A percentile compares a stretch with the other conserved stretches of the same genome.
Conservation (phyloP, 106 monocot genomes). For the Phalaenopsis aphrodite region DNA sequence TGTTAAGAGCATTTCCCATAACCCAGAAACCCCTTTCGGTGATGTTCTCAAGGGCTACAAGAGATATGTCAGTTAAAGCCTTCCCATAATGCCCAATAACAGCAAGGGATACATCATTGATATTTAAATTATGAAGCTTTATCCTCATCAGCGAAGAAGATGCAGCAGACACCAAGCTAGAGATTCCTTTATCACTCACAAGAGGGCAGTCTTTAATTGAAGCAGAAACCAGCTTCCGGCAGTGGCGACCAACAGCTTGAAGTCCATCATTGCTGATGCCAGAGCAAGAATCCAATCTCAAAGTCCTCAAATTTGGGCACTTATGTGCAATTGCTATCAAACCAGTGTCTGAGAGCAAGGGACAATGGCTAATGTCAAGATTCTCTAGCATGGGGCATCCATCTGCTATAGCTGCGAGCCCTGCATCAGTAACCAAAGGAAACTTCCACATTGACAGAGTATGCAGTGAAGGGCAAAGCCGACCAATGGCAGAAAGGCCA, state of each 20-base stretch:
- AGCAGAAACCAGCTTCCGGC: conserved; percentile 41
- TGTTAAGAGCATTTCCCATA: conserved; percentile 62
- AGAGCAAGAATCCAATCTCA: conserved; percentile 47
- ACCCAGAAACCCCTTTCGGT: conserved; percentile 85
- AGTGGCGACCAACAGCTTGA: conserved; percentile 46
- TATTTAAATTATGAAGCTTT: conserved; percentile 45
- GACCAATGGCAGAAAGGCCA: conserved; percentile 51
- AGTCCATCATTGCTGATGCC: conserved; percentile 52
- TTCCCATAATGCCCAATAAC: conserved; percentile 71
- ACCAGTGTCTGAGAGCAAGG: conserved; percentile 57
- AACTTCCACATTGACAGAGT: conserved; percentile 50
- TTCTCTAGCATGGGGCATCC: conserved; percentile 68
- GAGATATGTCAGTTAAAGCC: conserved; percentile 35
- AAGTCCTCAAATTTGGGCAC: conserved; percentile 49
- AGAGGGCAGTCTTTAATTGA: conserved; percentile 47
- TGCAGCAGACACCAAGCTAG: conserved; percentile 51
- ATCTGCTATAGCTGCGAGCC: conserved; percentile 48
- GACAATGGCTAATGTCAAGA: conserved; percentile 57
- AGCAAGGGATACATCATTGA: conserved; percentile 58
- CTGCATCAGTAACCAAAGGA: conserved; percentile 49
- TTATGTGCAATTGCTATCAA: conserved; percentile 52
- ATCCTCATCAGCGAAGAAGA: conserved; percentile 48
- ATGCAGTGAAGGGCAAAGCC: conserved; percentile 50
- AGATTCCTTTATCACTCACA: conserved; percentile 65
- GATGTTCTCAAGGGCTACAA: conserved; percentile 37